Conservation (phyloP, 2,329 filamentous ascomycete genomes). For the Leptodontidium sp. region DNA sequence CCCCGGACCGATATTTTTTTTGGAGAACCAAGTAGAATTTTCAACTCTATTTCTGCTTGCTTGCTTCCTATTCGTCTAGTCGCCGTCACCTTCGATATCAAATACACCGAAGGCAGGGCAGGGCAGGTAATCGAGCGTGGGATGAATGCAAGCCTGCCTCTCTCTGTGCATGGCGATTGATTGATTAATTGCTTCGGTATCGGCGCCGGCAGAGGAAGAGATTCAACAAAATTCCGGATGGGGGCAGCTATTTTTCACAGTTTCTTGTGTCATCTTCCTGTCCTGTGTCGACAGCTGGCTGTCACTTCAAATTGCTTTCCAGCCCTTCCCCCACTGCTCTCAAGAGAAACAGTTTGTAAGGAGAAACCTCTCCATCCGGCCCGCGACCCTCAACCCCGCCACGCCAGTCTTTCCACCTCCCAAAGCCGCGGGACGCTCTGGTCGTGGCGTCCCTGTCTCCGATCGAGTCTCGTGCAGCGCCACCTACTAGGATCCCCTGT, state of each 20-base stretch:
- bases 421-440: constrained; percentile 7
- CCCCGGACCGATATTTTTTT: constrained; percentile 7
- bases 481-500: constrained; percentile 1
- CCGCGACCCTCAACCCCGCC: constrained; percentile 4
- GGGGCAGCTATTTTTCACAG: background rate
- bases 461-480: constrained; percentile 8
- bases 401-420: background rate
- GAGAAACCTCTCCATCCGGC: background rate
- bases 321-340: too few relatives aligned
- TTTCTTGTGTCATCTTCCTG: background rate
- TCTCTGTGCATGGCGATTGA: background rate
- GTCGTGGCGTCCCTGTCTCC: constrained; percentile 3
- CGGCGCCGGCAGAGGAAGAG: background rate
- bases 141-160: background rate
- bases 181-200: background rate
- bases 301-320: too few relatives aligned
- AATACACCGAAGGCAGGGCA: constrained; percentile 2
- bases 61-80: background rate
- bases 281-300: background rate
- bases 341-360: too few relatives aligned
- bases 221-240: background rate
- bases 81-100: background rate
- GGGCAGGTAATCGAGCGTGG: background rate
- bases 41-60: background rate
- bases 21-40: background rate